Conservation (phyloP, 2,329 filamentous ascomycete genomes). For the Curvularia hawaiiensis region DNA sequence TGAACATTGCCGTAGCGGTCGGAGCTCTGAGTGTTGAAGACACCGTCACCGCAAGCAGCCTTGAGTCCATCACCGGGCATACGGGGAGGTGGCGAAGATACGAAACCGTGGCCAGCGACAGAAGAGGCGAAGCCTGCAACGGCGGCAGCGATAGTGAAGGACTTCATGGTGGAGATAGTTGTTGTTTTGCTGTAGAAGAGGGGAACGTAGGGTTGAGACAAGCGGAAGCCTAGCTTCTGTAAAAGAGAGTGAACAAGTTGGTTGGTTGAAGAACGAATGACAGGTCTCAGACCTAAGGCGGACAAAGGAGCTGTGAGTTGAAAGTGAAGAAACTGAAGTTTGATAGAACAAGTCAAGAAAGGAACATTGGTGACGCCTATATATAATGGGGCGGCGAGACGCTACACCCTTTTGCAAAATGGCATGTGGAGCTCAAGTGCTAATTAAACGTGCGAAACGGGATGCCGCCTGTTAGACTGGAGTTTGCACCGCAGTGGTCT, state of each 20-base stretch:
- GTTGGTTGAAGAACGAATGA: constrained; percentile 44
- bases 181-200: constrained; percentile 17
- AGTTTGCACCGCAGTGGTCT: constrained; percentile 28
- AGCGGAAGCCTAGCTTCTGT: constrained; percentile 42
- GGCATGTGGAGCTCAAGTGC: constrained; percentile 33
- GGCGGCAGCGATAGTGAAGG: constrained; percentile 48
- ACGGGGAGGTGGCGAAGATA: constrained; percentile 56
- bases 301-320: constrained; percentile 34
- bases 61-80: constrained; percentile 58
- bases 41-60: constrained; percentile 60
- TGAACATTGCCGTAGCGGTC: constrained; percentile 65
- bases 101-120: constrained; percentile 60
- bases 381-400: constrained; percentile 20
- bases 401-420: constrained; percentile 19
- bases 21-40: constrained; percentile 58
- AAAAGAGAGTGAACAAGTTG: constrained; percentile 37
- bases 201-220: constrained; percentile 25
- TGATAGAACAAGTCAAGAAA: constrained; percentile 12
- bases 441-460: constrained; percentile 47
- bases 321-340: constrained; percentile 32
- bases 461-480: constrained; percentile 16
- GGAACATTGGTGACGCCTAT: constrained; percentile 20
- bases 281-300: constrained; percentile 45
- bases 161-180: constrained; percentile 49
- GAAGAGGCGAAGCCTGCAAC: constrained; percentile 52